A percentile compares a stretch with the other conserved stretches of the same genome.
Evolutionary conservation across 306 rosid genomes (phyloP).

Genomic region (Ochetophila trinervis): DNA sequence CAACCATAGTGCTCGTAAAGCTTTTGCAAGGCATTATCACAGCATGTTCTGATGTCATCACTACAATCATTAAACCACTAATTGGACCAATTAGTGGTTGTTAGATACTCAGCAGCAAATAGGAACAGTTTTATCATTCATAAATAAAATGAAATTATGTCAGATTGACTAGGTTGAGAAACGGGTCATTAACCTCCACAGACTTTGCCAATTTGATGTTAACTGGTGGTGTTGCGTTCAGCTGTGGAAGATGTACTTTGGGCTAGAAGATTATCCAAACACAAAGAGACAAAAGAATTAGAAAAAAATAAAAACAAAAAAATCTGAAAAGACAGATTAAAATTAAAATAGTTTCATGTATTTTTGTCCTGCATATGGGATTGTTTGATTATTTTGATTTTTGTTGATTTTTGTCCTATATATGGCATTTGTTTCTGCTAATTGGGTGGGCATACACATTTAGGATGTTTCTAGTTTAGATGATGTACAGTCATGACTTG

Average conservation of each 20-base stretch:
- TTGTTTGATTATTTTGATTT: no score
- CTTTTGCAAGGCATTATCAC: conserved; percentile 57
- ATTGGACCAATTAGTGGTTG: conserved; percentile 61
- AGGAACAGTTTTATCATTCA: conserved; percentile 7
- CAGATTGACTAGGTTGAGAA: neutral
- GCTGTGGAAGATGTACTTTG: conserved; percentile 55
- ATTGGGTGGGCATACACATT: no score
- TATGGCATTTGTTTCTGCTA: no score
- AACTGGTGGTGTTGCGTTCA: conserved; percentile 51
- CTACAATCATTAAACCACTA: conserved; percentile 98
- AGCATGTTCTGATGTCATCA: conserved; percentile 66
- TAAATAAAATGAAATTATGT: neutral
- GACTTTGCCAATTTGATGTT: conserved; percentile 72
- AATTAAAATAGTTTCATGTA: no score
- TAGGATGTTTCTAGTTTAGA: no score
- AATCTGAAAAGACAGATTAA: neutral
- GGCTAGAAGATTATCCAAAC: conserved; percentile 43
- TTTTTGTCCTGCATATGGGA: no score
- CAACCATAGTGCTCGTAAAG: conserved; percentile 68
- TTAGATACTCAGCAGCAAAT: conserved; percentile 11
- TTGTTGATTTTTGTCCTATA: no score
- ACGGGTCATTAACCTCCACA: conserved; percentile 50
- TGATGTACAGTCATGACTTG: no score
- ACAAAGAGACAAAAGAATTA: conserved; percentile 8
- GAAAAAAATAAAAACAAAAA: neutral